Base-by-base conservation (phyloP, 345 rosid species). In the Salix brachista region DNA sequence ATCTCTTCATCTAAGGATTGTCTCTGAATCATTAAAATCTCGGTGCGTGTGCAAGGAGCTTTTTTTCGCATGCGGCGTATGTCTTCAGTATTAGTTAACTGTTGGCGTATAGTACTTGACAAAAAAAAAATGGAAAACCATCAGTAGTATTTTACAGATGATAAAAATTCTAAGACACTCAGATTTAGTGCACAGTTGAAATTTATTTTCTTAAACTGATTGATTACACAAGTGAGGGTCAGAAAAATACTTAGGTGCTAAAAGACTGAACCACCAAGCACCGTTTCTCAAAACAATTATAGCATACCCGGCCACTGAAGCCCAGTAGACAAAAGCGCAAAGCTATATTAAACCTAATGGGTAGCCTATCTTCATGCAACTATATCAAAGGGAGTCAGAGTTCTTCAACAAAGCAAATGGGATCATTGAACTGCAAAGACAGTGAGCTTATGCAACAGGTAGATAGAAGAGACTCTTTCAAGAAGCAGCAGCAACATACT, bases 21-120 rank as follows among this genome's bases (percentile, higher is more conserved):
- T 75, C 97, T 89, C 85, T 86, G 92, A 80, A 96, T 89, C 91
- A 87, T 89, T 80, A 89, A 72, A 83, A 94, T 92, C 86, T 96
- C 99, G 69, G 91, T 72, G 73, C 84, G 76, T 71, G 98, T 96
- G 85, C 99, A 96, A 70, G 99, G 99, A n/a, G 99, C 99, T 80
- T 96, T 96, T 86, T 92, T 96, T 23, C 99, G 92, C 65, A 88
- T 80, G 72, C 99, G 98, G 34, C 97, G 98, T 83, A 94, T 88
- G 80, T 89, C 94, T 80, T 94, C 97, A 67, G 98, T 91, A 82
- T 83, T 89, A 62, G 87, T 91, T 86, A 96, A 80, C 65, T 96
- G 99, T 79, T 88, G 91, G 36, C 97, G 97, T 82, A 96, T 96
- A 26, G 88, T 80, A 83, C 99, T 96, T 81, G 30, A 88, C 34